Evolutionary conservation across 2,329 filamentous ascomycete genomes (phyloP), one percentile per base, ranked within the genome.

Genomic region (Aulographum hederae): DNA sequence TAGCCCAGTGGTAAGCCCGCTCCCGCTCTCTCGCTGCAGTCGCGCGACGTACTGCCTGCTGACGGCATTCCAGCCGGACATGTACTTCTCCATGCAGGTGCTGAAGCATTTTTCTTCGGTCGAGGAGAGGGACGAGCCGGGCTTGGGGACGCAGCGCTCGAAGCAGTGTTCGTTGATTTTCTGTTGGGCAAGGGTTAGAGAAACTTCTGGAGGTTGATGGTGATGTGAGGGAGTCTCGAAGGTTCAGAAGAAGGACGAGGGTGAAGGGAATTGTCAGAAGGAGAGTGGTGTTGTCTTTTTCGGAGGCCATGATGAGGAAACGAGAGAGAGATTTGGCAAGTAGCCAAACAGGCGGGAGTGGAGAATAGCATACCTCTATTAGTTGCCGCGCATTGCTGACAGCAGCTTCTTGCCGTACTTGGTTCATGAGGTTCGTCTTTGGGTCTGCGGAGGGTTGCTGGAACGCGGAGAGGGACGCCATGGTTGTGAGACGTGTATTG

Each of bases 91-190:
- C 60, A 66, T 63, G 50, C 63, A 67, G 27, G 49, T 39, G 14
- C 56, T 58, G 43, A 63, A 60, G 53, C 63, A 66, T 13, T 47
- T 52, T 38, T 56, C 46, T 43, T 67, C 63, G 47, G 54, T 52
- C 29, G 55, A 58, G 18, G 60, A 64, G 31, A 66, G 50, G 8
- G 60, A 63, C 28, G 56, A 47, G 36, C 58, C 56, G 38, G 63
- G 63, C 41, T 62, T 63, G 29, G 61, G 60, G 18, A 67, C 50
- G 53, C 63, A 66, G 45, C 60, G 59, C 40, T 65, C 60, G 53
- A 65, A 67, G 51, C 63, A 66, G 51, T 66, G 60, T 42, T 65
- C 60, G 50, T 66, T 66, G 39, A 67, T 50, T 57, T 65, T 66
- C 61, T 65, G 36, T 14, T 18, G 18, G 17, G 6, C 28, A 5